A percentile compares a stretch with the other conserved stretches of the same genome.
phyloP scores from a whole-genome alignment of 306 rosid genomes.

The Quercus cerris region DNA sequence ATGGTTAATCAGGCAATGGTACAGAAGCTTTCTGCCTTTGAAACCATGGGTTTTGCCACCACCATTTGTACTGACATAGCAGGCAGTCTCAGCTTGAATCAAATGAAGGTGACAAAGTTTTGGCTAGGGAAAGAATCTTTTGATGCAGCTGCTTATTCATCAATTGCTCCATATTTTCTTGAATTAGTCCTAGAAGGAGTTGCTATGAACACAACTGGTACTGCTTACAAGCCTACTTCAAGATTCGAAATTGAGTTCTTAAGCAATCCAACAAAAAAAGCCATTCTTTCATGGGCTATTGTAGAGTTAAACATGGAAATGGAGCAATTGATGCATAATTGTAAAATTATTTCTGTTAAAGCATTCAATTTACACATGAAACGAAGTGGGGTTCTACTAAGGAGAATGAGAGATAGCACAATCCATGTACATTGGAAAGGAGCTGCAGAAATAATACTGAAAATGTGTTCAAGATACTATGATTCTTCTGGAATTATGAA shows the following conservation, averaged over 20 bases:
- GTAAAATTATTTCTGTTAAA: constrained; percentile 17
- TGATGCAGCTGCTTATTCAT: neutral
- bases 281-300: constrained; percentile 39
- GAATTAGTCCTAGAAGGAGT: constrained; percentile 27
- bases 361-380: constrained; percentile 34
- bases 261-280: constrained; percentile 32
- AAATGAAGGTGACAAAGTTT: constrained; percentile 32
- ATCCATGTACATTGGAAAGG: constrained; percentile 36
- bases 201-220: constrained; percentile 29
- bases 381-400: constrained; percentile 29
- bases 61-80: constrained; percentile 34
- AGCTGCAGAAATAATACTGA: constrained; percentile 28
- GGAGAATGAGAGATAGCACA: constrained; percentile 13
- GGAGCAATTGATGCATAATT: neutral
- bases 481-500: constrained; percentile 19
- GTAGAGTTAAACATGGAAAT: constrained; percentile 23
- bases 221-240: constrained; percentile 10
- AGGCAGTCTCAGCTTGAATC: constrained; percentile 20
- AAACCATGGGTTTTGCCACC: constrained; percentile 35
- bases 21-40: constrained; percentile 26
- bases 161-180: constrained; percentile 3
- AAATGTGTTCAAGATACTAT: constrained; percentile 33
- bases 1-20: constrained; percentile 35
- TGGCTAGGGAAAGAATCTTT: constrained; percentile 12
- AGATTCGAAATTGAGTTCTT: constrained; percentile 22